Conservation (phyloP, 2,329 filamentous ascomycete species). For the Aspergillus melleus region DNA sequence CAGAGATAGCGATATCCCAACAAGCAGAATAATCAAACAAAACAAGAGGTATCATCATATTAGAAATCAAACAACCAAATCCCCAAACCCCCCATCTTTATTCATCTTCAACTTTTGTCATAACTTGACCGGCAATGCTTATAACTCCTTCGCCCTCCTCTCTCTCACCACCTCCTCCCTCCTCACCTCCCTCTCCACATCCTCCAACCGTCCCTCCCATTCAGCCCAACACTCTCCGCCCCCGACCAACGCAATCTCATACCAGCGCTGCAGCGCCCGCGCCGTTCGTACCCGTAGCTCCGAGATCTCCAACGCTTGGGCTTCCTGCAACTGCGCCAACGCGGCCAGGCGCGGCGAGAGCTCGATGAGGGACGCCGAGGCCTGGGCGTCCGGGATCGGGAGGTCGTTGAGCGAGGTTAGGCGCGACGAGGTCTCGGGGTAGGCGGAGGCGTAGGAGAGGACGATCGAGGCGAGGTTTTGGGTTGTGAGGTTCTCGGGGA, state of each 20-base stretch:
- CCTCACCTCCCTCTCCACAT: conserved; percentile 65
- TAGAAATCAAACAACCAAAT: neutral
- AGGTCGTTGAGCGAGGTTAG: conserved; percentile 51
- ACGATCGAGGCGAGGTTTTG: conserved; percentile 43
- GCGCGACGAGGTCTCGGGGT: conserved; percentile 49
- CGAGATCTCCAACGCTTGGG: conserved; percentile 41
- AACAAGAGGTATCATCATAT: conserved; percentile 13
- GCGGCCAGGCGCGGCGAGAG: conserved; percentile 44
- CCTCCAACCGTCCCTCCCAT: conserved; percentile 66
- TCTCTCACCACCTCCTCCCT: conserved; percentile 61
- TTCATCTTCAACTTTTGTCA: too few species aligned
- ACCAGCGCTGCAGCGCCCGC: conserved; percentile 65
- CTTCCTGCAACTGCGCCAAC: conserved; percentile 36
- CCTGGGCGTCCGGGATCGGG: conserved; percentile 44
- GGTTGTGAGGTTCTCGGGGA: conserved; percentile 38
- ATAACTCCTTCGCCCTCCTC: conserved; percentile 51
- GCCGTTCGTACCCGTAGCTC: conserved; percentile 46
- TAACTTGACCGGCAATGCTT: too few species aligned
- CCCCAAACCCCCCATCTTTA: neutral
- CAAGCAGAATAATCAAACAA: neutral
- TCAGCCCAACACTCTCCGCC: conserved; percentile 69
- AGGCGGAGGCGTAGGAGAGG: conserved; percentile 47
- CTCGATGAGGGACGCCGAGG: conserved; percentile 43
- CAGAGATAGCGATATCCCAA: neutral
- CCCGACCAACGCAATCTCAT: conserved; percentile 68